phyloP scores from a whole-genome alignment of 148 eudicot genomes.

The Cornus suecica region DNA sequence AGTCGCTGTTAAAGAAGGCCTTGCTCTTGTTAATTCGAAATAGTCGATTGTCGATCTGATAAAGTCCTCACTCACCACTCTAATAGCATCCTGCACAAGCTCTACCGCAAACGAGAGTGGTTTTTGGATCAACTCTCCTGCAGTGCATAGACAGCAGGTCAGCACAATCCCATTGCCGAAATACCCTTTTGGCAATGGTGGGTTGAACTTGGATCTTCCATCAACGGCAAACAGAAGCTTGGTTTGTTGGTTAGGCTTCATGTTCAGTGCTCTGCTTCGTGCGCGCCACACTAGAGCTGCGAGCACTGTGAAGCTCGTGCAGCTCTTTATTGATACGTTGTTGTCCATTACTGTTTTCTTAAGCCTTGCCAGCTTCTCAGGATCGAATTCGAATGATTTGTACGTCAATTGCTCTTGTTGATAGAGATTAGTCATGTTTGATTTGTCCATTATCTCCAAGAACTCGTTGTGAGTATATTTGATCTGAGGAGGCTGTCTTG shows the following conservation, averaged over 20 bases:
- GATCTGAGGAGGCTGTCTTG: not conserved
- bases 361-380: not conserved
- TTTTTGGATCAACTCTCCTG: not conserved
- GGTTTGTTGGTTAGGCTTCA: slow-evolving; percentile 7
- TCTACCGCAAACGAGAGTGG: slow-evolving; percentile 12
- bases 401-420: not conserved
- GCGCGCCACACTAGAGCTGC: slow-evolving; percentile 13
- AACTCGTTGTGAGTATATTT: slow-evolving; percentile 2
- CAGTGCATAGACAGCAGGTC: slow-evolving; percentile 4
- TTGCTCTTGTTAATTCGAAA: slow-evolving; percentile 6
- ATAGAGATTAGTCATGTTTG: not conserved
- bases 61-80: not conserved
- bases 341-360: not conserved
- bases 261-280: not conserved
- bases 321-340: not conserved
- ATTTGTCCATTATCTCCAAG: not conserved
- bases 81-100: not conserved
- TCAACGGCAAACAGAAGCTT: slow-evolving; percentile 9
- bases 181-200: slow-evolving; percentile 12
- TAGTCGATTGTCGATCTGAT: not conserved
- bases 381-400: slow-evolving; percentile 1
- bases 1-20: slow-evolving; percentile 9
- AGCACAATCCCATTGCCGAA: slow-evolving; percentile 14
- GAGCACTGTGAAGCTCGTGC: slow-evolving; percentile 2
- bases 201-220: slow-evolving; percentile 12